Evolutionary conservation across 202 grass and related monocot genomes (phyloP).

Genomic region (Zizania palustris): DNA sequence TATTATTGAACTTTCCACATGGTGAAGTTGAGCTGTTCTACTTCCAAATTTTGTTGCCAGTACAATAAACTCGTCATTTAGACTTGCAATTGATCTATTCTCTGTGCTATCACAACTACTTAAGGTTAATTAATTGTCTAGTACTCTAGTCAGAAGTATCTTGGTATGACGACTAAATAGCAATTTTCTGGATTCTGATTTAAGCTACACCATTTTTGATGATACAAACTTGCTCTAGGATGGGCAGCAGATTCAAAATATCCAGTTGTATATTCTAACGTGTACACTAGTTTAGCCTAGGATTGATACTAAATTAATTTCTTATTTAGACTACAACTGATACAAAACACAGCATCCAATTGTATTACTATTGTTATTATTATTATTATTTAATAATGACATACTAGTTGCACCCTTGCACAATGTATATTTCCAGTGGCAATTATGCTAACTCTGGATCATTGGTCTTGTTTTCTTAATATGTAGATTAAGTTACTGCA

Average conservation of each 20-base stretch:
- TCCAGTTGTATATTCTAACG: background rate
- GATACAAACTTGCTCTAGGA: slow-evolving; percentile 1
- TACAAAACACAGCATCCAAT: background rate
- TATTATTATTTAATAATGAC: background rate
- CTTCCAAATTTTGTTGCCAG: slow-evolving; percentile 23
- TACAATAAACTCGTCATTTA: slow-evolving; percentile 13
- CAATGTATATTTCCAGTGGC: background rate
- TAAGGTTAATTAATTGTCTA: slow-evolving; percentile 4
- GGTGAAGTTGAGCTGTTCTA: slow-evolving; percentile 18
- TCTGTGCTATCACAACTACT: slow-evolving; percentile 9
- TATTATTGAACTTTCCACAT: slow-evolving; percentile 12
- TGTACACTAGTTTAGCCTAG: background rate
- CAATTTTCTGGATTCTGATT: slow-evolving; percentile 1
- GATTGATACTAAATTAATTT: background rate
- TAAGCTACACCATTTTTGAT: slow-evolving; percentile 6
- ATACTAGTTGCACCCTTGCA: slow-evolving; percentile 20
- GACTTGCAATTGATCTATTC: background rate
- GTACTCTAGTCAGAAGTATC: slow-evolving; percentile 1
- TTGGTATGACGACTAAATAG: slow-evolving; percentile 1
- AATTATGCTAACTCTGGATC: slow-evolving; percentile 20
- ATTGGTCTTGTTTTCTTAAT: slow-evolving; percentile 40
- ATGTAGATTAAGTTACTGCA: slow-evolving; percentile 89
- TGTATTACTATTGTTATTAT: background rate
- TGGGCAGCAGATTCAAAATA: background rate
- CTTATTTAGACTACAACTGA: background rate